Percentiles rank a stretch among this genome's conserved stretches.
Conservation (phyloP, 2,329 filamentous ascomycete species). For the Ophiosphaerella narmari region DNA sequence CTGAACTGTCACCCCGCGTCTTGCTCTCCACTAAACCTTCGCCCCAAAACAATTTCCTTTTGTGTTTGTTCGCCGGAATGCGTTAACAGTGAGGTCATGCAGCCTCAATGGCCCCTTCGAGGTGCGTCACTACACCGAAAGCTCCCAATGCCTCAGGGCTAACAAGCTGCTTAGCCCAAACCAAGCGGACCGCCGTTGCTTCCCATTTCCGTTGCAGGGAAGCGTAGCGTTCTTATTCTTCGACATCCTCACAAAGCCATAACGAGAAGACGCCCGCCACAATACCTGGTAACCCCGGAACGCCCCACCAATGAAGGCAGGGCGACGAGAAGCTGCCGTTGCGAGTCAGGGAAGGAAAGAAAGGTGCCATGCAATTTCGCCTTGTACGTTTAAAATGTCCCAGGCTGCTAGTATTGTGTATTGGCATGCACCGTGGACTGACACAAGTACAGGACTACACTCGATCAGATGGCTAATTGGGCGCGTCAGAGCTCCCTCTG, state of each 20-base stretch:
- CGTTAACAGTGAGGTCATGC: constrained; percentile 56
- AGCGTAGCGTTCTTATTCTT: constrained; percentile 69
- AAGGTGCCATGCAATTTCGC: constrained; percentile 85
- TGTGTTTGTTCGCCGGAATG: constrained; percentile 49
- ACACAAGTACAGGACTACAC: constrained; percentile 64
- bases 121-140: constrained; percentile 47
- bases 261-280: constrained; percentile 59
- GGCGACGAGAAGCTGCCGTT: constrained; percentile 73
- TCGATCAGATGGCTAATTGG: constrained; percentile 86
- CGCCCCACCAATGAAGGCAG: constrained; percentile 59
- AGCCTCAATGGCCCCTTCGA: constrained; percentile 59
- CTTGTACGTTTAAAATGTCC: constrained; percentile 63
- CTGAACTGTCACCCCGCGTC: constrained; percentile 39
- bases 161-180: constrained; percentile 60
- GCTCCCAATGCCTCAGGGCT: constrained; percentile 25
- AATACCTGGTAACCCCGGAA: constrained; percentile 59
- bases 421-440: constrained; percentile 11
- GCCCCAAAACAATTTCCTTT: constrained; percentile 39
- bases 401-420: neutral
- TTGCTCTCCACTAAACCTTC: constrained; percentile 47
- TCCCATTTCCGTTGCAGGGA: constrained; percentile 64
- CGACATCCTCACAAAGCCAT: constrained; percentile 67
- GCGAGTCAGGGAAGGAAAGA: constrained; percentile 75
- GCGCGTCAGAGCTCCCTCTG: constrained; percentile 84
- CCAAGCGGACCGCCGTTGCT: constrained; percentile 65